These are phyloP conservation scores for Ilyonectria sp. DNA, from an alignment of 2,329 filamentous ascomycete species.

Conservation along the genomic window DNA sequence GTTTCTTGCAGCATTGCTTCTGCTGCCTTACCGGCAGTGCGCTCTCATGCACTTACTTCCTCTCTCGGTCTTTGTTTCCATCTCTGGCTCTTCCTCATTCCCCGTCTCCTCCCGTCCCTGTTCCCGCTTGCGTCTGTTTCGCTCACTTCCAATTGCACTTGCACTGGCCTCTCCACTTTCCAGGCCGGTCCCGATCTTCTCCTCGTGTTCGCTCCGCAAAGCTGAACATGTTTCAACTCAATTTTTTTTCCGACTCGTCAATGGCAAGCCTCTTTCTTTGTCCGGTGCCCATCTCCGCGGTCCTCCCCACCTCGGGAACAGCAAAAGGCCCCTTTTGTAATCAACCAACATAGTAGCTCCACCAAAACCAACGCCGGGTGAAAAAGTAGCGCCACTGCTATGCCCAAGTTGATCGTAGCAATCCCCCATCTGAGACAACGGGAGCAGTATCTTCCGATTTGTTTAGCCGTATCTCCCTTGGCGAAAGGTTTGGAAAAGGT, in stretches of 20 bases:
- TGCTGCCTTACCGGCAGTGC: neutral
- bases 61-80: neutral
- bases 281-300: neutral
- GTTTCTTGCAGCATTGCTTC: neutral
- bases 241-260: neutral
- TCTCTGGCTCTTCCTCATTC: neutral
- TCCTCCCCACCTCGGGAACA: neutral
- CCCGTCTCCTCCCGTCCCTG: neutral
- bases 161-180: constrained; percentile 6
- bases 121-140: neutral
- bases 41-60: neutral
- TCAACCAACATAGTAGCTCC: neutral
- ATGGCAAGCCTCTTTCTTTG: neutral
- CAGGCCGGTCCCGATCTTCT: neutral
- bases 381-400: constrained; percentile 8
- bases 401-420: neutral
- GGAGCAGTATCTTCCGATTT: constrained; percentile 1
- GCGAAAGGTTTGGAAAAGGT: neutral
- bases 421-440: constrained; percentile 1
- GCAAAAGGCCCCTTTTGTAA: neutral
- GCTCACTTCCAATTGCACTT: constrained; percentile 2
- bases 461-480: neutral
- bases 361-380: constrained; percentile 4
- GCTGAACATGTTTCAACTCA: neutral
- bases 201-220: constrained; percentile 7